Evolutionary conservation across 495 filamentous ascomycete species (phyloP), one percentile per base, ranked within the genome.

Genomic region (Tetracladium setigerum): DNA sequence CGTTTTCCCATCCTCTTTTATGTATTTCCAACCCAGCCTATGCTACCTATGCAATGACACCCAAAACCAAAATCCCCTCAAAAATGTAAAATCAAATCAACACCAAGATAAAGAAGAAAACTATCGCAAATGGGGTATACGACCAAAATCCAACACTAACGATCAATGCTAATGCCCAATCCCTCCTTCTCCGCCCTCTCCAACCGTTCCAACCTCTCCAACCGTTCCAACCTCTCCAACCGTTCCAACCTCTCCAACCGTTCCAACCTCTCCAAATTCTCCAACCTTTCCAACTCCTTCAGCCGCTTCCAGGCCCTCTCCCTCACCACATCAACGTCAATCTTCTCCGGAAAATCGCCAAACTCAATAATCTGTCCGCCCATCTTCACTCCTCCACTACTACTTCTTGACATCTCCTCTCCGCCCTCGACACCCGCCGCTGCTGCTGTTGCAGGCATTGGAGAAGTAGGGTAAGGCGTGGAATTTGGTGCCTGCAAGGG

Each of bases 311-410:
- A 16, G 15, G 44, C 47, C 33, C 49, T n/a, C 30, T 53, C 49
- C 16, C 53, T 38, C 45, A 41, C 53, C 8, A 19, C n/a, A 10
- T 40, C 34, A 36, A 42, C 18, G 24, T 48, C 49, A 9, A 53
- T 49, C 32, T 15, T 13, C 31, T 58, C 56, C 13, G 53, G 49
- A 24, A 47, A 47, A 22, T 56, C 56, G 1, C 60, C 60, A 46
- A 64, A 64, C 35, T 56, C 55, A 46, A 64, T 51, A 16, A 60
- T 35, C 13, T 44, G 24, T 5, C 54, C 49, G 1, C 46, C 54
- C 1, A 62, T 32, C 30, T 30, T 45, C n/a, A 64, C 46, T 5
- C 60, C 60, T 0, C 55, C 55, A 35, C 47, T 52, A n/a, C 48
- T 46, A 12, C 36, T 38, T 16, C 56, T 34, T 13, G 27, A 51